Evolutionary conservation across 2,329 filamentous ascomycete species (phyloP).

Genomic region (Fusarium incarnatum): DNA sequence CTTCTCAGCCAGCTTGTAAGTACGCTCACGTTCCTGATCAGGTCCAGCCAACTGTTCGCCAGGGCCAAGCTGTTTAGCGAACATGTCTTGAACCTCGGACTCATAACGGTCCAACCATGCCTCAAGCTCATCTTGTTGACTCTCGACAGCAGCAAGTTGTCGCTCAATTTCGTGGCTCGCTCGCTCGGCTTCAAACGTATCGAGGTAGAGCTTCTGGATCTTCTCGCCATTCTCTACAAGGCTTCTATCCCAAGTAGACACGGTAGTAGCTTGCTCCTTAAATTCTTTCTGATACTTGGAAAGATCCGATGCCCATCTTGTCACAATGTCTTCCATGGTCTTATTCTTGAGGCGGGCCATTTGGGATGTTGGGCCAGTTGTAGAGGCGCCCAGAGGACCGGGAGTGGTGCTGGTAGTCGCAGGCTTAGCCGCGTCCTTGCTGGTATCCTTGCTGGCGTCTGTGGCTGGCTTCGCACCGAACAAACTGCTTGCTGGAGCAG

Average conservation of each 20-base stretch:
- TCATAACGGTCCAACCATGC: constrained; percentile 93
- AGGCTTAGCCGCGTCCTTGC: constrained; percentile 48
- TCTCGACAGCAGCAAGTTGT: constrained; percentile 88
- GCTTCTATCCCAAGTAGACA: constrained; percentile 90
- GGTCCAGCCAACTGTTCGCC: constrained; percentile 84
- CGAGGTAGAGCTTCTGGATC: constrained; percentile 91
- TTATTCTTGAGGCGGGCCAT: constrained; percentile 96
- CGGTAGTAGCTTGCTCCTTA: constrained; percentile 86
- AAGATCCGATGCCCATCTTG: constrained; percentile 93
- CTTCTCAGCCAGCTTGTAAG: constrained; percentile 95
- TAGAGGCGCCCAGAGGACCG: constrained; percentile 74
- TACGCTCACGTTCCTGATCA: constrained; percentile 94
- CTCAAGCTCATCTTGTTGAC: constrained; percentile 90
- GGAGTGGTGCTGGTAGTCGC: constrained; percentile 48
- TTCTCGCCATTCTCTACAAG: constrained; percentile 95
- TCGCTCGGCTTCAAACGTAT: constrained; percentile 92
- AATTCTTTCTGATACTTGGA: constrained; percentile 98
- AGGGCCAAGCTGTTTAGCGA: constrained; percentile 80
- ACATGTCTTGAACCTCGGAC: constrained; percentile 88
- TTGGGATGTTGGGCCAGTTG: constrained; percentile 82
- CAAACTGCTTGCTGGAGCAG: constrained; percentile 50
- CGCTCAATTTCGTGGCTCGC: constrained; percentile 94
- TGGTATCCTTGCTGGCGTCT: constrained; percentile 45
- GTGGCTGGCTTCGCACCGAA: constrained; percentile 52
- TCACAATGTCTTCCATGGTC: constrained; percentile 99